Evolutionary conservation across 2,329 filamentous ascomycete species (phyloP).

Genomic region (Trichoderma guizhouense): DNA sequence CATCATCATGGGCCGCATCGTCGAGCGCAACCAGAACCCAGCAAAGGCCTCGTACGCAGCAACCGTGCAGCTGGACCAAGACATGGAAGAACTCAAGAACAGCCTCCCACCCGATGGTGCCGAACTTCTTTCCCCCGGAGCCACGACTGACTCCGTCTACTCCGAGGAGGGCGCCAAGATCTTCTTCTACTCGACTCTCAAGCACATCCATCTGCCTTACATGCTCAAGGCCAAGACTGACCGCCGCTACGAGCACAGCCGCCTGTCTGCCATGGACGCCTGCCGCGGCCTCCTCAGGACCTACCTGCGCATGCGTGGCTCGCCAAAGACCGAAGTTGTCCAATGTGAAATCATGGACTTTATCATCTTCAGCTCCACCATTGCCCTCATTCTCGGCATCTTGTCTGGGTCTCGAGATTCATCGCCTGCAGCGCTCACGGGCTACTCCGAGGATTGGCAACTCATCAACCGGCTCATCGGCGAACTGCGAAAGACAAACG

Average conservation of each 20-base stretch:
- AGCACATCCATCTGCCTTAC: constrained; percentile 45
- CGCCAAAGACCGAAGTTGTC: constrained; percentile 4
- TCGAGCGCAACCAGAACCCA: constrained; percentile 14
- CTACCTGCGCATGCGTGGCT: constrained; percentile 33
- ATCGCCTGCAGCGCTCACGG: not conserved
- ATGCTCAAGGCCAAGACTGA: constrained; percentile 39
- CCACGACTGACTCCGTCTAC: constrained; percentile 14
- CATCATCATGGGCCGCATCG: constrained; percentile 6
- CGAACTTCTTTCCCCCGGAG: not conserved
- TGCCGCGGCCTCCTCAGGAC: constrained; percentile 38
- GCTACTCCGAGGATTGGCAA: constrained; percentile 1
- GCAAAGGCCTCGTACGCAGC: constrained; percentile 29
- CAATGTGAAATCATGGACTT: constrained; percentile 47
- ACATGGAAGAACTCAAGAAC: constrained; percentile 31
- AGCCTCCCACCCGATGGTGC: constrained; percentile 19
- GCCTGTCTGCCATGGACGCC: constrained; percentile 38
- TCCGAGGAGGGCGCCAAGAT: constrained; percentile 36
- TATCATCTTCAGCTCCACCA: constrained; percentile 42
- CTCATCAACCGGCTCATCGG: constrained; percentile 9
- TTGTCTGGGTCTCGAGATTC: constrained; percentile 23
- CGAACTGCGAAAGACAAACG: not conserved
- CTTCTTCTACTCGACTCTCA: constrained; percentile 36
- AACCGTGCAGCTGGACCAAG: constrained; percentile 40
- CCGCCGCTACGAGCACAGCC: constrained; percentile 37
- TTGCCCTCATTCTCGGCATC: constrained; percentile 43